A percentile compares a stretch with the other conserved stretches of the same genome.
Conservation (phyloP, 805 yeast species). For the Brettanomyces anomalus region DNA sequence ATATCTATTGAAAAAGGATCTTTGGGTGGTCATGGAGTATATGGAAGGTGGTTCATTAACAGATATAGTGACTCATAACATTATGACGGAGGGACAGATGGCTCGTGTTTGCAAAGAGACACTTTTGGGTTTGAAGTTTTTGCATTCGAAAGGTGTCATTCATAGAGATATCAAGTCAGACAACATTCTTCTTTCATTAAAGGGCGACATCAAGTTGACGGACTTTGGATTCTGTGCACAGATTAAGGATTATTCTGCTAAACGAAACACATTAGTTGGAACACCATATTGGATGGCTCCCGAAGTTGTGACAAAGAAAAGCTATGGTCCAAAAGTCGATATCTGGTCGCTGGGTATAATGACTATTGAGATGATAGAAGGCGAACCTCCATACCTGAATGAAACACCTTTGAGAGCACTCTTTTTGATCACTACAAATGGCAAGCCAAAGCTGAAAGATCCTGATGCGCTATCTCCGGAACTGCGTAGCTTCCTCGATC, state of each 20-base stretch:
- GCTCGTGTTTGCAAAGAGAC: constrained; percentile 94
- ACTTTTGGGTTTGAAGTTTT: constrained; percentile 71
- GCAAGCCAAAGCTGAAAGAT: constrained; percentile 64
- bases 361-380: constrained; percentile 84
- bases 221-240: constrained; percentile 76
- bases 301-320: constrained; percentile 72
- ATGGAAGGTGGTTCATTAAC: constrained; percentile 98
- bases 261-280: constrained; percentile 81
- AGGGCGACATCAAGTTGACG: constrained; percentile 87
- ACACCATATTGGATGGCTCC: constrained; percentile 93
- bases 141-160: constrained; percentile 87
- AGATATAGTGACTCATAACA: constrained; percentile 84
- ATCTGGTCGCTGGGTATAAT: constrained; percentile 79
- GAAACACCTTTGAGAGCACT: constrained; percentile 74
- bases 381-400: constrained; percentile 76
- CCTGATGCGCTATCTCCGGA: constrained; percentile 68
- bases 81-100: constrained; percentile 88
- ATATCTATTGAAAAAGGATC: constrained; percentile 62
- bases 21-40: constrained; percentile 98
- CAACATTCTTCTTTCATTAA: constrained; percentile 72
- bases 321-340: constrained; percentile 75
- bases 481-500: constrained; percentile 60
- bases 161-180: constrained; percentile 96
- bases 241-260: constrained; percentile 60
- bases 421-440: constrained; percentile 70